A percentile compares a stretch with the other conserved stretches of the same genome.
Evolutionary conservation across 768 basidiomycete genomes (phyloP).

Genomic region (Sistotremastrum suecicum): DNA sequence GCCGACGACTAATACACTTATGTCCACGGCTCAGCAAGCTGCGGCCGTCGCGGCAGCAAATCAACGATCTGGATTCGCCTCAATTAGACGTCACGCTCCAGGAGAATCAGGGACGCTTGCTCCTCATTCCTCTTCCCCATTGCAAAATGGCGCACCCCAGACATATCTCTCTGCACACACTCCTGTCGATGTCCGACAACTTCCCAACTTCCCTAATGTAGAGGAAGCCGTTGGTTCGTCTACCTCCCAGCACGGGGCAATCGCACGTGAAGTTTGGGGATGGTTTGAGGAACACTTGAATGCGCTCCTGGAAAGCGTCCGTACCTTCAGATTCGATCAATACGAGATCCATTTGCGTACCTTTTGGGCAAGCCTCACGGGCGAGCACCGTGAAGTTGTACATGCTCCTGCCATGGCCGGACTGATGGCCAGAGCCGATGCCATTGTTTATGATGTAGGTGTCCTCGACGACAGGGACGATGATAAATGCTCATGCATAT

Average conservation of each 20-base stretch:
- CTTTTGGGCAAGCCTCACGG: conserved; percentile 69
- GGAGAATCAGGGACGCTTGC: conserved; percentile 20
- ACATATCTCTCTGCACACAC: conserved; percentile 32
- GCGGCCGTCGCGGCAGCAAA: conserved; percentile 31
- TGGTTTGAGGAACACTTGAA: conserved; percentile 91
- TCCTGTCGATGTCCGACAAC: conserved; percentile 53
- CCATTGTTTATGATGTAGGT: conserved; percentile 81
- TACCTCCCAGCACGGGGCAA: conserved; percentile 61
- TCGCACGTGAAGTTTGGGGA: conserved; percentile 77
- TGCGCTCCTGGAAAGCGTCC: conserved; percentile 61
- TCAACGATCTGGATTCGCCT: too few relatives aligned
- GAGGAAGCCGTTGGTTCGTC: conserved; percentile 73
- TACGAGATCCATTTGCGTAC: conserved; percentile 77
- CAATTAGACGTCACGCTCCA: conserved; percentile 16
- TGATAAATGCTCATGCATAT: conserved; percentile 10
- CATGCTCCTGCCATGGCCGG: conserved; percentile 82
- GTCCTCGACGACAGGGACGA: background rate
- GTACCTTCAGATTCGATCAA: conserved; percentile 73
- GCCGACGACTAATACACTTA: conserved; percentile 62
- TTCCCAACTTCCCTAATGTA: conserved; percentile 72
- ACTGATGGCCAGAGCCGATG: conserved; percentile 81
- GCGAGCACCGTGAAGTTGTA: conserved; percentile 73
- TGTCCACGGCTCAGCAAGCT: conserved; percentile 64
- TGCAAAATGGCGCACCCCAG: conserved; percentile 24
- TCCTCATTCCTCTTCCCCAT: conserved; percentile 38